Evolutionary conservation across 768 basidiomycete genomes (phyloP), one percentile per base, ranked within the genome.

Genomic region (Agaricus sinodeliciosus): DNA sequence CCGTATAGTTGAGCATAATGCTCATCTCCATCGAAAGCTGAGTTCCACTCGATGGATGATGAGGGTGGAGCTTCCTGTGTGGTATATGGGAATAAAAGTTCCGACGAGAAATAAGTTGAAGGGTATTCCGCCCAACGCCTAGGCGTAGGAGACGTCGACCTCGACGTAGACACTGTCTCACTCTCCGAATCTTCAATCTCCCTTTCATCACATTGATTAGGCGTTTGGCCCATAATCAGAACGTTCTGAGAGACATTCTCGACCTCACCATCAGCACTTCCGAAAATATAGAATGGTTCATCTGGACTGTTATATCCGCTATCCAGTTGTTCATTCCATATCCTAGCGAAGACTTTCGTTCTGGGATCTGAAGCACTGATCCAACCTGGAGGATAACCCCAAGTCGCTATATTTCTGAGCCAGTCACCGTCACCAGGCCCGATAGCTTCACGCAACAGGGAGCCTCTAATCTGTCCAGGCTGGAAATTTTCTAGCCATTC

Each of bases 321-420:
- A 16, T 54, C 52, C 27, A 54, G 37, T 54, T 69, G 60, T 41
- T 72, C 73, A 53, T 65, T 63, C 60, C 74, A 60, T 35, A 90
- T 84, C 25, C 73, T 71, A 35, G 65, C 63, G 54, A 69, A 69
- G 47, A 82, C 72, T 46, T 63, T 59, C 19, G 79, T 70, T 51
- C 72, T 73, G 6, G 87, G 88, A 61, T 90, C 81, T 46, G 49
- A 58, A 9, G 57, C 56, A 44, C 70, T 64, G 18, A 75, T 62
- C 85, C 86, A 90, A 0, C 88, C 88, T 12, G 72, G 75, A n/a
- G 88, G 88, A 61, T 89, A 90, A 0, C 88, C 88, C 85, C 85
- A 88, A 36, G 69, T 59, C 25, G 80, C 71, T 63, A 90, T 89
- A 43, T 81, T 80, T 41, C 62, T 70, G 39, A 88, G 71, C 82